A percentile compares a stretch with the other conserved stretches of the same genome.
Conservation (phyloP, 371 early-diverging fungal species). For the Haplosporangium sp. region DNA sequence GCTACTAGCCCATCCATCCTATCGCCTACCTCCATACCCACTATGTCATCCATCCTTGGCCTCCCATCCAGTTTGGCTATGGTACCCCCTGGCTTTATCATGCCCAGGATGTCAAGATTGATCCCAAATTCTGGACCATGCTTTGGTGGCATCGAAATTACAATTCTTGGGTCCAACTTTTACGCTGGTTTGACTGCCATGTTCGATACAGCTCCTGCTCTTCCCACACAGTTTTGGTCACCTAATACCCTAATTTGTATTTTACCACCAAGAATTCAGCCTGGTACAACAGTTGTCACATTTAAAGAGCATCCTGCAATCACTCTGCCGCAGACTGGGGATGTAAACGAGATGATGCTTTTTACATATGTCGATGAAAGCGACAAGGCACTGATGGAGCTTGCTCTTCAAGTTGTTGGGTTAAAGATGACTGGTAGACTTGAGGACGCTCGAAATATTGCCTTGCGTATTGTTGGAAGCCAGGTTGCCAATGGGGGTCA, state of each 20-base stretch:
- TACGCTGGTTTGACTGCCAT: slow-evolving; percentile 70
- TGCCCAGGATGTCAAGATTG: slow-evolving; percentile 66
- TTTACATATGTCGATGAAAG: slow-evolving; percentile 76
- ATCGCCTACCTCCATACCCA: slow-evolving; percentile 39
- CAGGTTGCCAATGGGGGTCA: slow-evolving; percentile 60
- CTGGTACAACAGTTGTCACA: slow-evolving; percentile 84
- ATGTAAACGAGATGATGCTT: slow-evolving; percentile 64
- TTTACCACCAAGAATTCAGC: slow-evolving; percentile 79
- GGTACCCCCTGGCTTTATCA: slow-evolving; percentile 50
- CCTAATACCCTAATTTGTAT: slow-evolving; percentile 84
- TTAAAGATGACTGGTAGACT: slow-evolving; percentile 84
- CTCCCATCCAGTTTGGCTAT: slow-evolving; percentile 35
- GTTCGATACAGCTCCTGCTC: slow-evolving; percentile 70
- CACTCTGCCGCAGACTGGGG: slow-evolving; percentile 46
- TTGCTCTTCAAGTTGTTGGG: slow-evolving; percentile 89
- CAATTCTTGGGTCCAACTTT: slow-evolving; percentile 85
- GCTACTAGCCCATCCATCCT: slow-evolving; percentile 24
- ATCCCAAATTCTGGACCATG: slow-evolving; percentile 85
- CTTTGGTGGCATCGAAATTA: slow-evolving; percentile 87
- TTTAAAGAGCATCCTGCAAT: slow-evolving; percentile 72
- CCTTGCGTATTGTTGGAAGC: slow-evolving; percentile 81
- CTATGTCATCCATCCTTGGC: slow-evolving; percentile 38
- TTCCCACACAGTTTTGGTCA: slow-evolving; percentile 78
- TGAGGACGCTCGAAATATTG: slow-evolving; percentile 80
- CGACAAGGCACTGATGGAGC: slow-evolving; percentile 88